Evolutionary conservation across 257 asterid genomes (phyloP), one percentile per base, ranked within the genome.

Genomic region (Eucommia ulmoides): DNA sequence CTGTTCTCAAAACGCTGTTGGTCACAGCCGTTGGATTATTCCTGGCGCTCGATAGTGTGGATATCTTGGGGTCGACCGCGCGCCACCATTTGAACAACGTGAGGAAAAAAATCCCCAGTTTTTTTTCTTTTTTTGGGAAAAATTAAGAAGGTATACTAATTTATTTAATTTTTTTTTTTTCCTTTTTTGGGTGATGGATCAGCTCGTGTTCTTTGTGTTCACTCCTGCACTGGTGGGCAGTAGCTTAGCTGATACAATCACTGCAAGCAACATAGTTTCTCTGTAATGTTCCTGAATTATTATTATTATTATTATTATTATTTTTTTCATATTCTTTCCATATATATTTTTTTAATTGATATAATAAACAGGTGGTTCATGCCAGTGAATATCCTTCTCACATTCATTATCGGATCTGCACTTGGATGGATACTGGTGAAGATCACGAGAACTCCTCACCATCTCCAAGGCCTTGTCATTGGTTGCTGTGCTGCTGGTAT

Each of bases 401-500:
- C 73, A 2, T 61, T 53, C 41, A 25, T 61, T 5, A 50, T 70
- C 22, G 73, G 77, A 16, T 65, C 73, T 24, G 60, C 63, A 14
- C 57, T 65, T 23, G 77, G 77, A 45, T 70, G 72, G 69, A 23
- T 61, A 14, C 73, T 70, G 15, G 63, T 59, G 23, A 70, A 26
- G 55, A 42, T 65, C 53, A 62, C 66, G 1, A 53, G 21, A 49
- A 58, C 70, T 19, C 69, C 66, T 29, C 33, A 0, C 18, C 63
- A 61, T 20, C 38, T 65, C 14, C 63, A 65, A 61, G 73, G 73
- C 16, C 69, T 70, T 17, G 66, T 70, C 20, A 70, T 65, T 48
- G 58, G 77, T 51, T 70, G 72, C 49, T 70, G 70, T 59, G 66
- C 77, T 24, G 70, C 69, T 45, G 77, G 77, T 68, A 60, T 19